Base-by-base conservation (phyloP, 805 yeast genomes). In the Hanseniaspora pseudoguilliermondii region DNA sequence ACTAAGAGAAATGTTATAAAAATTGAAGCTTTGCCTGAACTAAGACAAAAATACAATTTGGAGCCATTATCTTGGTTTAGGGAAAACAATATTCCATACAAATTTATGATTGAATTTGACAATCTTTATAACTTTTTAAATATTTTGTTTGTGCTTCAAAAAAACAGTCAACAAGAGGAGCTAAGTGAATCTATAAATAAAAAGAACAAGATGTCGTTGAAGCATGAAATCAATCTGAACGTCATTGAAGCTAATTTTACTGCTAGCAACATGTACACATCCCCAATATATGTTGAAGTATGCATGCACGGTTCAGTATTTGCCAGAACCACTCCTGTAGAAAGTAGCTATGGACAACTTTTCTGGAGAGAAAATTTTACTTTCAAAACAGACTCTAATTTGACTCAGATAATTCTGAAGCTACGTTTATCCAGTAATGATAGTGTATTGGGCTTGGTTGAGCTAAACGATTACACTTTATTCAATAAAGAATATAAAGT, bases 331-430 rank as follows among this genome's bases (percentile, higher is more conserved):
- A 82, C 89, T 2, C 72, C 79, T 7, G 83, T 83, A 0, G 70
- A 73, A 39, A 71, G 76, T 47, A 49, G 44, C 4, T 57, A 66
- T 2, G 60, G 66, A 0, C 74, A 75, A 55, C 90, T 95, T 1
- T 86, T 86, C 64, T 90, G 96, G 93, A 80, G 89, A 64, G 96
- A 90, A 63, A 79, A 75, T 47, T 44, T 55, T 23, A 32, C 47
- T 8, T 84, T 86, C 63, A 69, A 75, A 1, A 70, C 84, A n/a
- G 79, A 81, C 51, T 70, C 82, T 43, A 83, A 86, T 10, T 54
- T 71, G 7, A 59, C 74, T 47, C 79, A 81, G 2, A 78, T 74
- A 62, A 74, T 72, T 64, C 72, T 80, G 60, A 78, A 72, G 60
- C 73, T 79, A 16, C 67, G 72, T 49, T 71, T 79, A 56, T 81